Percentiles rank a stretch among this genome's conserved stretches.
phyloP scores from a whole-genome alignment of 2,329 filamentous ascomycete genomes.

The Pseudomassariella vexata region DNA sequence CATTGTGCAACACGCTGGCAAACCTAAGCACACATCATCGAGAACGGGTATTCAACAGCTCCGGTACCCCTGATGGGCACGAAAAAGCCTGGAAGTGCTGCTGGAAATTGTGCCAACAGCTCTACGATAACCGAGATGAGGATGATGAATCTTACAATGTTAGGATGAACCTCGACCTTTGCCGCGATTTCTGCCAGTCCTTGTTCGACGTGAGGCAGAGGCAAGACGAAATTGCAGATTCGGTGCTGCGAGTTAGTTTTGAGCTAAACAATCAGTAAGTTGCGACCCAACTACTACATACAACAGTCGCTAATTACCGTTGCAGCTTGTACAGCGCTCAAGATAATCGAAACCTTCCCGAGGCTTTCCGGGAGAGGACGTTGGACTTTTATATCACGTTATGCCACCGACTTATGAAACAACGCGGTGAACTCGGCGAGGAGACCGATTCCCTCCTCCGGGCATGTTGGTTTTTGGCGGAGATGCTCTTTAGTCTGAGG shows the following conservation, averaged over 20 bases:
- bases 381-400: conserved; percentile 92
- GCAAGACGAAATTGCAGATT: conserved; percentile 75
- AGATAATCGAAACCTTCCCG: conserved; percentile 70
- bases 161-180: conserved; percentile 74
- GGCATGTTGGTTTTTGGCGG: conserved; percentile 84
- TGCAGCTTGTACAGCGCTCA: conserved; percentile 79
- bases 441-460: conserved; percentile 80
- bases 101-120: conserved; percentile 84
- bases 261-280: conserved; percentile 85
- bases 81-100: conserved; percentile 91
- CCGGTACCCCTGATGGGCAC: conserved; percentile 69
- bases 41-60: conserved; percentile 70
- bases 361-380: conserved; percentile 82
- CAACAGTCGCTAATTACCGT: conserved; percentile 2
- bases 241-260: conserved; percentile 84
- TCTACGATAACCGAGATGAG: conserved; percentile 77
- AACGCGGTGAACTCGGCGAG: conserved; percentile 69
- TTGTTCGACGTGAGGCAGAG: conserved; percentile 80
- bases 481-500: conserved; percentile 87
- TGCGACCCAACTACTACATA: not conserved
- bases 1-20: conserved; percentile 83
- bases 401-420: conserved; percentile 95
- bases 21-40: conserved; percentile 80
- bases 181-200: conserved; percentile 86
- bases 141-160: conserved; percentile 61